Conservation (phyloP, 768 basidiomycete genomes). For the Amanita exitialis region DNA sequence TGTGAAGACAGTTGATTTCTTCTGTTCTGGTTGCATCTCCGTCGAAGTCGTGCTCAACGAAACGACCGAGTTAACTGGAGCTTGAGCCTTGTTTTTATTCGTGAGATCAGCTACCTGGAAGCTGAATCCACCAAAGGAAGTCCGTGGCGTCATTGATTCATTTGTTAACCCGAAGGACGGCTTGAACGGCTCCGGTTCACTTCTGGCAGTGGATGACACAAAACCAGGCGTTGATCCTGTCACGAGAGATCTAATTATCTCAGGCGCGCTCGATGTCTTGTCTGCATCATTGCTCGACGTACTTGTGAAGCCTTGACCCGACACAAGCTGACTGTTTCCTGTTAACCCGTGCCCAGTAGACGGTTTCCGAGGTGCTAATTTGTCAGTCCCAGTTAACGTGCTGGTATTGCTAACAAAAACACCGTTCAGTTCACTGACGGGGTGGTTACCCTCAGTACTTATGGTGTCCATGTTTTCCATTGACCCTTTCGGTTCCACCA, state of each 20-base stretch:
- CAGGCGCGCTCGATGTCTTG: neutral
- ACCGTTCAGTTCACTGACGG: neutral
- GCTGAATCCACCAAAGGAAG: conserved; percentile 23
- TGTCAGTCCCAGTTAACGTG: neutral
- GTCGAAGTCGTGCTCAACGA: neutral
- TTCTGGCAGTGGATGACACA: conserved; percentile 11
- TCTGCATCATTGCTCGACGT: neutral
- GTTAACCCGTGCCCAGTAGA: neutral
- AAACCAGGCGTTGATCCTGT: conserved; percentile 15
- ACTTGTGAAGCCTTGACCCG: neutral
- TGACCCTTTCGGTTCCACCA: neutral
- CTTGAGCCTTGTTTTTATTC: neutral
- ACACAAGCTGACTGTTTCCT: neutral
- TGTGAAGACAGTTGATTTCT: conserved; percentile 25
- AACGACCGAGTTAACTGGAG: neutral
- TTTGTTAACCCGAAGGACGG: neutral
- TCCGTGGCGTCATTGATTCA: conserved; percentile 22
- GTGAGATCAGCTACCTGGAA: neutral
- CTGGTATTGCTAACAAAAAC: neutral
- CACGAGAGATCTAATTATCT: neutral
- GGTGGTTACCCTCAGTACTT: neutral
- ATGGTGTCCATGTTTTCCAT: neutral
- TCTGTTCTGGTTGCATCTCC: conserved; percentile 6
- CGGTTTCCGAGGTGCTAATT: neutral
- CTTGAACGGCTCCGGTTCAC: conserved; percentile 12